Evolutionary conservation across 225 moss, liverwort and hornwort genomes (phyloP).

Genomic region (Climacium dendroides): DNA sequence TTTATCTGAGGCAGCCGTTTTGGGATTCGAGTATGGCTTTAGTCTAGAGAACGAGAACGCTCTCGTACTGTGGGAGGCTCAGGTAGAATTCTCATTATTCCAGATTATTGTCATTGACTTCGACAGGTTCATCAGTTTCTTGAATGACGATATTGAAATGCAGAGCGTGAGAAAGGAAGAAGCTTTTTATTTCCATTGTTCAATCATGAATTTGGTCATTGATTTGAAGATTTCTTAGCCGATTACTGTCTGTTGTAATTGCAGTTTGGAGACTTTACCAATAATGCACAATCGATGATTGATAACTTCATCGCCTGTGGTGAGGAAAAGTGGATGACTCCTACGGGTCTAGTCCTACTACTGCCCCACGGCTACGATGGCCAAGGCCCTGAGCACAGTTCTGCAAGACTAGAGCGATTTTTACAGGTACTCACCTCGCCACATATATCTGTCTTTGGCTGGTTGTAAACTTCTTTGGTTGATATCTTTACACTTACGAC

Average conservation of each 20-base stretch:
- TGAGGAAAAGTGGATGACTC: conserved; percentile 65
- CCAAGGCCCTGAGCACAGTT: conserved; percentile 61
- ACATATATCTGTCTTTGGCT: not conserved
- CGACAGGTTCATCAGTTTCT: not conserved
- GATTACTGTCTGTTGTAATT: not conserved
- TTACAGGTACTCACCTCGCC: conserved; percentile 25
- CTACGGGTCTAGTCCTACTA: conserved; percentile 44
- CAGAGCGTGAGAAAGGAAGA: not conserved
- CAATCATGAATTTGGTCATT: not conserved
- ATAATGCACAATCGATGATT: conserved; percentile 47
- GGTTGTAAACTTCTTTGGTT: not conserved
- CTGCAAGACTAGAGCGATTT: conserved; percentile 46
- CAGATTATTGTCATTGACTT: not conserved
- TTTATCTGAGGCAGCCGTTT: conserved; percentile 45
- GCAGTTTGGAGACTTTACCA: conserved; percentile 58
- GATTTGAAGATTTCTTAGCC: not conserved
- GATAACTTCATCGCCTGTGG: conserved; percentile 54
- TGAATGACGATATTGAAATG: not conserved
- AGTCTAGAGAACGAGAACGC: conserved; percentile 56
- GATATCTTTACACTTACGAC: not conserved
- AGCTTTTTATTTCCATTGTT: not conserved
- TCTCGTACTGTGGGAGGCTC: conserved; percentile 53
- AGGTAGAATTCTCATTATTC: conserved; percentile 6
- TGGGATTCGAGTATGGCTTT: conserved; percentile 56
- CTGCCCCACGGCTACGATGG: conserved; percentile 56